phyloP scores from a whole-genome alignment of 2,329 filamentous ascomycete genomes.

The Myriosclerotinia curreyana region DNA sequence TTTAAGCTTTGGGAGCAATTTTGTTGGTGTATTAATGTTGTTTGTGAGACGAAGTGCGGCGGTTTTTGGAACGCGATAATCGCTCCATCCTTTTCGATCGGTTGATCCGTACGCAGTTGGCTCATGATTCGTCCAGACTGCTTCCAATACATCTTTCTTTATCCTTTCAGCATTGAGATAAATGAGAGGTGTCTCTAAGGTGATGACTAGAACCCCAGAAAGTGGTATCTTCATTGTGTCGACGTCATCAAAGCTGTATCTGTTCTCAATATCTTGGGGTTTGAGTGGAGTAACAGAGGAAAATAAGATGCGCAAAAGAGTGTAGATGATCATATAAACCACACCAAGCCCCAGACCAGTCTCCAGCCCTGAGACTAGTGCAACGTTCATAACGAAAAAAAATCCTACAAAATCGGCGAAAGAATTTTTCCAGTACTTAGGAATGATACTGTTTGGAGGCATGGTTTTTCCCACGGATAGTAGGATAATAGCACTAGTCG shows the following conservation, averaged over 20 bases:
- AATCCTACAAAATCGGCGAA: slow-evolving; percentile 60
- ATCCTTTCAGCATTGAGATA: slow-evolving; percentile 13
- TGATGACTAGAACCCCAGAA: background rate
- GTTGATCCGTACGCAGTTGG: background rate
- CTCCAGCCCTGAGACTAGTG: background rate
- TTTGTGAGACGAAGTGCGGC: slow-evolving; percentile 6
- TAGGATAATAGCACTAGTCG: slow-evolving; percentile 59
- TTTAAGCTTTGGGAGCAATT: slow-evolving; percentile 21
- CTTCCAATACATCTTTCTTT: slow-evolving; percentile 10
- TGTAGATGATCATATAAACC: slow-evolving; percentile 9
- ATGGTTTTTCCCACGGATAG: slow-evolving; percentile 2
- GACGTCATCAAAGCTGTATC: background rate
- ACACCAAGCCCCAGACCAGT: slow-evolving; percentile 1
- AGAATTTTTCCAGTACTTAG: slow-evolving; percentile 46
- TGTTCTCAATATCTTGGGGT: background rate
- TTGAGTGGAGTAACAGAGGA: background rate
- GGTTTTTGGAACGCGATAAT: slow-evolving; percentile 1
- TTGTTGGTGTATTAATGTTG: slow-evolving; percentile 19
- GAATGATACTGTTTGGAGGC: background rate
- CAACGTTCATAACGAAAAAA: slow-evolving; percentile 11
- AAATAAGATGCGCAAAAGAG: slow-evolving; percentile 8
- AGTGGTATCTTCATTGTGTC: background rate
- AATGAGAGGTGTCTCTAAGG: slow-evolving; percentile 6
- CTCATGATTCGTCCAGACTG: slow-evolving; percentile 4
- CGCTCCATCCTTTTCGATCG: slow-evolving; percentile 1